Conservation (phyloP, 768 basidiomycete species). For the Clitopilus hobsonii region DNA sequence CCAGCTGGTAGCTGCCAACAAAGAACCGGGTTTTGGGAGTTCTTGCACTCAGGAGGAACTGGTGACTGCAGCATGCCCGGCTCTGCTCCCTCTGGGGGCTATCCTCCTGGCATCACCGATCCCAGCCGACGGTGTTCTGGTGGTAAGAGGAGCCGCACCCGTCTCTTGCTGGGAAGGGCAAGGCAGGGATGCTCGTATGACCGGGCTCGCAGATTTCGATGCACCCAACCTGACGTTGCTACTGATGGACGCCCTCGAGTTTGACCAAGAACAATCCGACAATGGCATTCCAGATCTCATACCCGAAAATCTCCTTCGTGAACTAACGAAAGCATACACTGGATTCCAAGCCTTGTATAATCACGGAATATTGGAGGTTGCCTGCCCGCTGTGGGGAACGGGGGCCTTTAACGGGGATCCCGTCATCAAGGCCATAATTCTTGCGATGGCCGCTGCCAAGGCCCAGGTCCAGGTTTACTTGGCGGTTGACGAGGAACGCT, state of each 20-base stretch:
- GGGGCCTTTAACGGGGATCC: conserved; percentile 30
- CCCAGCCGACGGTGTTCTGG: conserved; percentile 18
- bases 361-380: conserved; percentile 16
- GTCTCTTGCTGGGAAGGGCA: conserved; percentile 20
- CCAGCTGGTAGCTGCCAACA: conserved; percentile 25
- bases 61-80: conserved; percentile 24
- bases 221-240: conserved; percentile 17
- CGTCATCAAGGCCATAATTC: conserved; percentile 24
- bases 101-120: conserved; percentile 24
- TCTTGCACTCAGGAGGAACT: conserved; percentile 30
- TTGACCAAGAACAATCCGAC: conserved; percentile 12
- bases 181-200: conserved; percentile 18
- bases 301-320: conserved; percentile 18
- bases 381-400: conserved; percentile 27
- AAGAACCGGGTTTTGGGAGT: conserved; percentile 25
- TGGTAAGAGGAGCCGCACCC: conserved; percentile 17
- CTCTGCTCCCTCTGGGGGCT: conserved; percentile 22
- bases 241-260: conserved; percentile 26
- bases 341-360: conserved; percentile 18
- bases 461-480: conserved; percentile 18
- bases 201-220: background rate
- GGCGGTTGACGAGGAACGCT: conserved; percentile 16
- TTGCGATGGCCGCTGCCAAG: conserved; percentile 22
- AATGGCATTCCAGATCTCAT: conserved; percentile 18
- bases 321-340: conserved; percentile 23